phyloP scores from a whole-genome alignment of 305 asterid genomes.

The Ilex paraguariensis region DNA sequence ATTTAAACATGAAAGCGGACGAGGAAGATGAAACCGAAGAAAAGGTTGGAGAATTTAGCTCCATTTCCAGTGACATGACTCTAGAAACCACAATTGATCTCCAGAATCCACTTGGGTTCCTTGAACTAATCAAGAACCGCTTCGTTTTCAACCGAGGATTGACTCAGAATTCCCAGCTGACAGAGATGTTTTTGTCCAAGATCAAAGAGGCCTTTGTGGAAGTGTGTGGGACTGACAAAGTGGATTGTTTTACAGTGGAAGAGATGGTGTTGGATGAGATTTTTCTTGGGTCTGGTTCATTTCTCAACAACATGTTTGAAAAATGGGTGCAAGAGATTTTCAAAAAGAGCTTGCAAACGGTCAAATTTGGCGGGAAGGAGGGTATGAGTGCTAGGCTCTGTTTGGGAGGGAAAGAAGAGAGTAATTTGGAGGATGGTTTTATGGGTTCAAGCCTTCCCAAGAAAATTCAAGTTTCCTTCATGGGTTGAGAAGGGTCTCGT shows the following conservation, averaged over 20 bases:
- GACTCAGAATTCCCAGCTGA: conserved; percentile 30
- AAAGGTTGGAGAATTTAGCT: conserved; percentile 20
- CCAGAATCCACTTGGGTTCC: conserved; percentile 25
- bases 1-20: conserved; percentile 54
- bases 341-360: conserved; percentile 35
- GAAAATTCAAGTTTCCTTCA: conserved; percentile 47
- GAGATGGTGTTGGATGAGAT: conserved; percentile 42
- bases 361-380: conserved; percentile 27
- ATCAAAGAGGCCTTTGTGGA: conserved; percentile 28
- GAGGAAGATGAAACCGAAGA: conserved; percentile 36
- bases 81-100: conserved; percentile 25
- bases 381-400: conserved; percentile 48
- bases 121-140: conserved; percentile 44
- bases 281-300: conserved; percentile 37
- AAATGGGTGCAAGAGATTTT: conserved; percentile 68
- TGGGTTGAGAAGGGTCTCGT: conserved; percentile 28
- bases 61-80: conserved; percentile 39
- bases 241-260: conserved; percentile 30
- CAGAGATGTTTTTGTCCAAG: conserved; percentile 39
- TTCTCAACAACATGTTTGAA: conserved; percentile 48
- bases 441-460: conserved; percentile 77
- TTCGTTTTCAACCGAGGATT: conserved; percentile 29
- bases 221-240: conserved; percentile 15
- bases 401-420: conserved; percentile 40
- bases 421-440: conserved; percentile 44